Evolutionary conservation across 768 basidiomycete genomes (phyloP), one percentile per base, ranked within the genome.

Genomic region (Lactifluus subvellereus): DNA sequence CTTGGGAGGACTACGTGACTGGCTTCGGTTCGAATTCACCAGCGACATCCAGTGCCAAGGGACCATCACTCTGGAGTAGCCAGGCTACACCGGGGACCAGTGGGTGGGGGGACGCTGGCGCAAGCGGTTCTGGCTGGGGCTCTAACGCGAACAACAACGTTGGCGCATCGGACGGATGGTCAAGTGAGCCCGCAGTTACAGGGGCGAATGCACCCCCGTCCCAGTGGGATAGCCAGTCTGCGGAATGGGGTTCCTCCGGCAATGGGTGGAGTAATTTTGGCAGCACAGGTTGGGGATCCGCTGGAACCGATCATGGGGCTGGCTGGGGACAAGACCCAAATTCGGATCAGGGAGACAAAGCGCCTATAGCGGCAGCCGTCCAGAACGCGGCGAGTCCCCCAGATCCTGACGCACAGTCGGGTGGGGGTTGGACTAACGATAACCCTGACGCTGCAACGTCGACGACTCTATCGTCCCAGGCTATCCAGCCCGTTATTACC

Each of bases 1-100:
- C 54, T 33, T 64, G 63, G 63, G 54, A 22, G 5, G 63, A 64
- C 59, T 64, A 60, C 22, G 51, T 60, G 38, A 35, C 52, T 13
- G 16, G 30, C 49, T 43, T 43, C 1, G n/a, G 54, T 60, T 38
- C 53, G 8, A 54, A 49, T 11, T 14, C 53, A 33, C 14, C 53
- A 40, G 47, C 53, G 18, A 30, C 52, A 20, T 54, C 62, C 33
- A 7, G 48, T 51, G 40, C 30, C 22, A 35, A 54, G 33, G 58
- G 54, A 42, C 8, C 57, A 35, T 48, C 62, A 22, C 16, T 1
- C 32, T n/a, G 51, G 45, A 33, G 50, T 48, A 47, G 45, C 43
- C 40, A 48, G 37, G 16, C 33, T 22, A 43, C 38, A 11, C 10
- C 18, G 4, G 48, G 14, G 40, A 50, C n/a, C 18, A 45, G 22